A percentile compares a stretch with the other conserved stretches of the same genome.
Conservation (phyloP, 1,139 yeast species). For the Scheffersomyces titani region DNA sequence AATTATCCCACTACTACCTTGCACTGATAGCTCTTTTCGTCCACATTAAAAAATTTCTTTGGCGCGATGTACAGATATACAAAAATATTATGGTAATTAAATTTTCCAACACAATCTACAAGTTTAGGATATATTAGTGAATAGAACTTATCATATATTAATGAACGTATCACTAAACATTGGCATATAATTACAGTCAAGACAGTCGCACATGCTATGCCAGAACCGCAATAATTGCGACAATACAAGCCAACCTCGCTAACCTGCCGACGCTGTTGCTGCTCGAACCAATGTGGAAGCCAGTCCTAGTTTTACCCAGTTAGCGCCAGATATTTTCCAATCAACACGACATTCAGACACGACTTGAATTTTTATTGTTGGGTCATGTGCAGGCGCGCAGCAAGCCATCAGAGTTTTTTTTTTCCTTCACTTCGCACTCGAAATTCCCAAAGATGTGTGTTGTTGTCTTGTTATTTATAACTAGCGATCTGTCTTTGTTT, state of each 20-base stretch:
- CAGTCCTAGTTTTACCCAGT: not conserved
- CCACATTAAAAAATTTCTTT: too few relatives aligned
- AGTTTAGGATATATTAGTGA: too few relatives aligned
- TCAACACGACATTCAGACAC: too few relatives aligned
- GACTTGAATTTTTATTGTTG: not conserved
- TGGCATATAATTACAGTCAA: too few relatives aligned
- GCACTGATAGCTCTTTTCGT: too few relatives aligned
- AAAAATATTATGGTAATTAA: too few relatives aligned
- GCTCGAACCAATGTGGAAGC: not conserved
- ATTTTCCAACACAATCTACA: too few relatives aligned
- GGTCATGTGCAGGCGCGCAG: not conserved
- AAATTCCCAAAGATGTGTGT: not conserved
- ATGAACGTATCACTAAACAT: not conserved
- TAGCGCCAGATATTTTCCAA: not conserved
- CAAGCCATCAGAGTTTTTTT: not conserved
- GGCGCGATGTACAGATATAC: too few relatives aligned
- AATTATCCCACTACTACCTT: too few relatives aligned
- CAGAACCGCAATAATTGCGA: not conserved
- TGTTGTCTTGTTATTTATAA: not conserved
- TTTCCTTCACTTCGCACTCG: not conserved
- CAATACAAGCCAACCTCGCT: not conserved
- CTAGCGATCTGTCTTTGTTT: not conserved
- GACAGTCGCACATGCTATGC: not conserved
- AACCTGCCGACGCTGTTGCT: not conserved
- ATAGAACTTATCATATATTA: too few relatives aligned